These are phyloP conservation scores for Edaphochlamys debaryana DNA, from an alignment of 139 green algal species.

Conservation along the genomic window DNA sequence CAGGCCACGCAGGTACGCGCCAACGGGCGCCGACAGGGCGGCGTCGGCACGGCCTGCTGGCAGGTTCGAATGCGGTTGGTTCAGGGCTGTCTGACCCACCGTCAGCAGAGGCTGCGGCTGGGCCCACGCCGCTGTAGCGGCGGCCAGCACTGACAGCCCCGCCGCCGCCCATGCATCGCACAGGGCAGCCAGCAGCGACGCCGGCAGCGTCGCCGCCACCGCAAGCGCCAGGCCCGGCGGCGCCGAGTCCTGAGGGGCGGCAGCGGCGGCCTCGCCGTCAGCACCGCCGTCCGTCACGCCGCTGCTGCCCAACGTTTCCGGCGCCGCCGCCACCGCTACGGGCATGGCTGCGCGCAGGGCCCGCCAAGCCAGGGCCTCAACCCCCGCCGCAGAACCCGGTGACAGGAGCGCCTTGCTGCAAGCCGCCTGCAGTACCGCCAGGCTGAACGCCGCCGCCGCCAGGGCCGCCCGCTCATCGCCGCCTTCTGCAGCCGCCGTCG, in stretches of 20 bases:
- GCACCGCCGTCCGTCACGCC: too few species aligned
- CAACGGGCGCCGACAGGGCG: too few species aligned
- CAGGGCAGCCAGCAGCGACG: not conserved
- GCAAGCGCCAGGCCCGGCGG: too few species aligned
- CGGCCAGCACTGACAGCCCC: not conserved
- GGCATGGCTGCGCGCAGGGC: not conserved
- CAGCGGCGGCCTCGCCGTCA: not conserved
- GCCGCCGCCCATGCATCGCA: constrained; percentile 15
- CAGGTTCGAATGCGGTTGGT: too few species aligned
- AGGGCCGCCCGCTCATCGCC: not conserved
- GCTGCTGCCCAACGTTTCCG: too few species aligned
- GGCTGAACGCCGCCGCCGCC: not conserved
- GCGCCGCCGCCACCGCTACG: too few species aligned
- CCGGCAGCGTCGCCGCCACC: not conserved
- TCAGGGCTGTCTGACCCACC: too few species aligned
- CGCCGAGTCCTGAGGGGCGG: too few species aligned
- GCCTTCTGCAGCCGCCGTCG: not conserved
- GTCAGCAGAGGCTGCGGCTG: too few species aligned
- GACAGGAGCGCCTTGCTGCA: constrained; percentile 1
- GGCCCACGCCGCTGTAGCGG: not conserved
- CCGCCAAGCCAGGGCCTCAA: not conserved
- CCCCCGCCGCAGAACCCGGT: not conserved
- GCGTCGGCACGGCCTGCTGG: too few species aligned
- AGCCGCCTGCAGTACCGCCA: constrained; percentile 17
- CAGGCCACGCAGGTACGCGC: too few species aligned